phyloP scores from a whole-genome alignment of 768 basidiomycete species.

The Punctularia strigosozonata region DNA sequence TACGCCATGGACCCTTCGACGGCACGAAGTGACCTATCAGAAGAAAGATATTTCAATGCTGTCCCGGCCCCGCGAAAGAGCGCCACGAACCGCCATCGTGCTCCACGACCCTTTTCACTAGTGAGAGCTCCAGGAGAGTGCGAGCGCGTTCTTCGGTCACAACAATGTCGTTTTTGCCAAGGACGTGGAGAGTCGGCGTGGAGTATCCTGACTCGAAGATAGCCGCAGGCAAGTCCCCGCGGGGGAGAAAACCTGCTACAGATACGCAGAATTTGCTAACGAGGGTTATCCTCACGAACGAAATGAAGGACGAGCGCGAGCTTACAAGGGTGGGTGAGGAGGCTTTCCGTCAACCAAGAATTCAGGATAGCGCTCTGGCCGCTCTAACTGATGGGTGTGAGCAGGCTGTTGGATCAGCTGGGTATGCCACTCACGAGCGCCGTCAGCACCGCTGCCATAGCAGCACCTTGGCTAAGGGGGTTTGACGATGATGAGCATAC shows the following conservation, averaged over 20 bases:
- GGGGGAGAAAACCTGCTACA: slow-evolving; percentile 60
- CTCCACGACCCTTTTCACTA: slow-evolving; percentile 51
- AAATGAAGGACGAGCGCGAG: slow-evolving; percentile 2
- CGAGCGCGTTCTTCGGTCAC: slow-evolving; percentile 60
- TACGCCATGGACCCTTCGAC: slow-evolving; percentile 63
- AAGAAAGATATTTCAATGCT: not conserved
- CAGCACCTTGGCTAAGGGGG: slow-evolving; percentile 58
- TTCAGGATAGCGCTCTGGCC: slow-evolving; percentile 35
- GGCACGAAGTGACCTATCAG: slow-evolving; percentile 73
- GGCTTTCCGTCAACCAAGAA: slow-evolving; percentile 54
- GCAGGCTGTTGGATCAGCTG: slow-evolving; percentile 1
- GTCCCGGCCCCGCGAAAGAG: not conserved
- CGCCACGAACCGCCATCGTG: slow-evolving; percentile 64
- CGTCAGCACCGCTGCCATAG: slow-evolving; percentile 57
- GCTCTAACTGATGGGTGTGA: slow-evolving; percentile 32
- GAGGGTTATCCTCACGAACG: slow-evolving; percentile 2
- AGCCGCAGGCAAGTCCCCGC: slow-evolving; percentile 30
- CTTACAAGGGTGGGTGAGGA: slow-evolving; percentile 69
- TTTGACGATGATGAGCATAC: slow-evolving; percentile 1
- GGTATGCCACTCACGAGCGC: slow-evolving; percentile 41
- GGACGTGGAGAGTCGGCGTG: slow-evolving; percentile 69
- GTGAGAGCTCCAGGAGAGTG: slow-evolving; percentile 40
- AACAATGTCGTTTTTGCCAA: slow-evolving; percentile 69
- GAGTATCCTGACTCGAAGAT: slow-evolving; percentile 41
- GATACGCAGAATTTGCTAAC: slow-evolving; percentile 60